Base-by-base conservation (phyloP, 1,139 yeast species). In the Candida glucosophila region DNA sequence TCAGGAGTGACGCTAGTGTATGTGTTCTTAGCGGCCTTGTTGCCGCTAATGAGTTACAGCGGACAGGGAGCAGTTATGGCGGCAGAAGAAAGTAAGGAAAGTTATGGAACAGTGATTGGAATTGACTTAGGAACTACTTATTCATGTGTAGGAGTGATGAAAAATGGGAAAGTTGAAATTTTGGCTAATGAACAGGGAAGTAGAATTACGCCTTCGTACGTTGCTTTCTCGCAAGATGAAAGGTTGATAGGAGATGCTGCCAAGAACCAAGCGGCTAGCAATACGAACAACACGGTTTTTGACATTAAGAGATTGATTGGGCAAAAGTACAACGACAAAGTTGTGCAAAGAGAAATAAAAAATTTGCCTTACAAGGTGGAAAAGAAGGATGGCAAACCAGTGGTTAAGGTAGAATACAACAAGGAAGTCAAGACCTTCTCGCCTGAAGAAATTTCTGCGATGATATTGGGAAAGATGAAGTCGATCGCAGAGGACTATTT, bases 171-270 rank as follows among this genome's bases (percentile, higher is more conserved):
- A 49, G 95, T 86, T 32, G 95, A 83, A 59, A 85, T 85, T 43
- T 64, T 85, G 47, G 95, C 95, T 43, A 85, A 85, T 53, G 95
- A 85, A 55, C 95, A 85, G 66, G 95, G 95, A 64, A 82, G 82
- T 64, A 78, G 95, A 67, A 85, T 83, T 45, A 85, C 95, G 25
- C 95, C 95, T 20, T 81, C 93, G 2, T 83, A 77, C 50, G 95
- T 82, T 34, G 88, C 93, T 11, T 82, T 82, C 55, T 78, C 83
- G 24, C 79, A 73, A 25, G 83, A 78, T 24, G 95, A 82, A 63
- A 77, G 94, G 58, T 71, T 85, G 40, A 88, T 85, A 39, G 95
- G 95, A 52, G 95, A 85, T 51, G 90, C 95, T 21, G 95, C 95
- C 26, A 85, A 85, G 69, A 85, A 83, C 62, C 95, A 85, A 63